Evolutionary conservation across 139 green algal species (phyloP).

Genomic region (Yamagishiella unicocca): DNA sequence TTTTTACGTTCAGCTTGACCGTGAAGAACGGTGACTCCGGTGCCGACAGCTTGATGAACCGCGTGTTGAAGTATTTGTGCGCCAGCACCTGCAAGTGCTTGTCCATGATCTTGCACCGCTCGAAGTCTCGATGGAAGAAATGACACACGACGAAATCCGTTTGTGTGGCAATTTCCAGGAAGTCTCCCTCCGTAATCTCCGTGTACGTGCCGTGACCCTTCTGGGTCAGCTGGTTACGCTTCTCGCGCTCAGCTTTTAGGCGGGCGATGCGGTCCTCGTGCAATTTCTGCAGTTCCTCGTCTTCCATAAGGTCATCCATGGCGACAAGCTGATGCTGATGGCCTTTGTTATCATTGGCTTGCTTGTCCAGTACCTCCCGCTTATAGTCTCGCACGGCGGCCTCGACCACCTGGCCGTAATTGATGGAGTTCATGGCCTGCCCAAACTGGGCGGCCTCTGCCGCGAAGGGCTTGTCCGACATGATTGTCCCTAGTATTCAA

Average conservation of each 20-base stretch:
- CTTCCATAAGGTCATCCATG: constrained; percentile 87
- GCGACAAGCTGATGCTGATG: constrained; percentile 62
- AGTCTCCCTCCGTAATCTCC: constrained; percentile 91
- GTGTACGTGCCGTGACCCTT: constrained; percentile 87
- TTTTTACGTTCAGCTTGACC: constrained; percentile 91
- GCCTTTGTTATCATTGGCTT: constrained; percentile 34
- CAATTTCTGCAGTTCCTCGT: constrained; percentile 75
- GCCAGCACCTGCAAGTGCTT: constrained; percentile 87
- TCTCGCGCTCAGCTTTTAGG: constrained; percentile 88
- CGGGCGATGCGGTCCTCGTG: constrained; percentile 80
- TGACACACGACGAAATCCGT: constrained; percentile 86
- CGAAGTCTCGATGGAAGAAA: constrained; percentile 98
- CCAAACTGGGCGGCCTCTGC: constrained; percentile 74
- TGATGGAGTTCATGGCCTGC: constrained; percentile 82
- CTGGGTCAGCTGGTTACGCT: constrained; percentile 75
- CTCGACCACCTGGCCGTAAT: constrained; percentile 86
- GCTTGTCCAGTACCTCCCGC: constrained; percentile 67
- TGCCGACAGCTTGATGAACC: constrained; percentile 93
- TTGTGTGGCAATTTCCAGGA: constrained; percentile 92
- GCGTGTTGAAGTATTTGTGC: constrained; percentile 88
- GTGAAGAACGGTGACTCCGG: constrained; percentile 94
- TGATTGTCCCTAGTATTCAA: neutral
- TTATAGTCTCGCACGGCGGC: constrained; percentile 89
- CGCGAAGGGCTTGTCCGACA: constrained; percentile 34
- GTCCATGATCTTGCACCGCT: constrained; percentile 97